Base-by-base conservation (phyloP, 2,329 filamentous ascomycete genomes). In the Didymella pinodella region DNA sequence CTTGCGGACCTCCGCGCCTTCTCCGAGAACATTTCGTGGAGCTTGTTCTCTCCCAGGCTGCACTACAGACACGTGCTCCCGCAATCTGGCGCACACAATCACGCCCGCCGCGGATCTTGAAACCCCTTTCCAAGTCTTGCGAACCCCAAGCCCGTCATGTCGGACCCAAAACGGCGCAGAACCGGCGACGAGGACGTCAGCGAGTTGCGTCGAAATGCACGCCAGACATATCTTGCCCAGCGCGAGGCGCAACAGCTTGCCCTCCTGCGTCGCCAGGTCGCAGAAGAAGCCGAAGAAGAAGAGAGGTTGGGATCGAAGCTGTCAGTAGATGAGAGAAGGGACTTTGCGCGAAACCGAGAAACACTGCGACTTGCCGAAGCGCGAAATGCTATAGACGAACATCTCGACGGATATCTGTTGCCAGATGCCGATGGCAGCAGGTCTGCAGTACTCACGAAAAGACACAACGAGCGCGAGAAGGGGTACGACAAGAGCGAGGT, bases 191-290 rank as follows among this genome's bases (percentile, higher is more conserved):
- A 67, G 34, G 67, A 74, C 48, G 56, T 97, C 74, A 88, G 89
- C 2, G 93, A 96, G 61, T 78, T 97, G 18, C 86, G 95, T 41
- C 83, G 95, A 71, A 86, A 92, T 31, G 96, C 93, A 3, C 87
- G 95, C 61, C 93, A 97, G 73, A 90, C 95, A 65, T 99, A 99
- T 73, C 83, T 99, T 29, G 92, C 93, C 77, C 98, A 99, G 81
- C 86, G 95, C 63, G 93, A 97, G 75, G 83, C 90, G 0, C 92
- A 98, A 76, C 87, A 92, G 60, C 79, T 99, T 16, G 91, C 91
- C 0, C 80, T 99, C n/a, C 79, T 99, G 48, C 87, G 93, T 31
- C 92, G 91, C 70, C 94, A 98, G 72, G 95, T 99, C 2, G 87
- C 88, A 0, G 94, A 98, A 67, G 95, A 99, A 75, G 88, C 88